Evolutionary conservation across 2,329 filamentous ascomycete species (phyloP), one percentile per base, ranked within the genome.

Genomic region (Cladosporium sp.): DNA sequence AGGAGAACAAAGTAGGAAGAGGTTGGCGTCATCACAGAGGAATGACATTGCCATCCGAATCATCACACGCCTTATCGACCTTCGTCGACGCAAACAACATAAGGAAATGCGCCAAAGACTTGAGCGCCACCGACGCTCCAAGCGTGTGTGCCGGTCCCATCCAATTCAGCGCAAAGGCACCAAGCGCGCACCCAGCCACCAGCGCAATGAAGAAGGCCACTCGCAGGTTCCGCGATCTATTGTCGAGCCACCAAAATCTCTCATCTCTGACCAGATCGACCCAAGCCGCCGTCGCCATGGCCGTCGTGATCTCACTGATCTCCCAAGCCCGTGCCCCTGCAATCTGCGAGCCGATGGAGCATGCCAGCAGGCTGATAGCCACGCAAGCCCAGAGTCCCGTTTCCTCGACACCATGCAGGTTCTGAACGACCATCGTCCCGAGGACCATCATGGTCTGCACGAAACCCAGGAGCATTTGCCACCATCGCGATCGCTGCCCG

Each of bases 231-330:
- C 82, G 70, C 2, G 77, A 72, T 15, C 78, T 71, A 64, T 85
- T 85, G 13, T 73, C 64, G 8, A 69, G 8, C 4, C 66, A 69
- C 17, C 83, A 75, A 49, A 86, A 69, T 5, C 73, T 72, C 28
- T 75, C 74, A 65, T 86, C 83, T 55, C 84, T 80, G 52, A 84
- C 68, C 56, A 85, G 65, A 64, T 86, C 83, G 1, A 86, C 74
- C 77, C 81, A 86, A 1, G 83, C 83, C 0, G 83, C 82, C 4
- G 83, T 86, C 0, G 82, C 83, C 82, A 86, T 86, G 24, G 83
- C 83, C 0, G 84, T 86, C 58, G 77, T 83, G 64, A 86, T 85
- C 67, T 87, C 83, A 0, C 80, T 80, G 71, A 85, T 79, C 45
- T 75, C 71, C 56, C 86, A 66, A 37, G 78, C 76, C 22, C 83